Base-by-base conservation (phyloP, 768 basidiomycete genomes). In the Collybiopsis confluens region DNA sequence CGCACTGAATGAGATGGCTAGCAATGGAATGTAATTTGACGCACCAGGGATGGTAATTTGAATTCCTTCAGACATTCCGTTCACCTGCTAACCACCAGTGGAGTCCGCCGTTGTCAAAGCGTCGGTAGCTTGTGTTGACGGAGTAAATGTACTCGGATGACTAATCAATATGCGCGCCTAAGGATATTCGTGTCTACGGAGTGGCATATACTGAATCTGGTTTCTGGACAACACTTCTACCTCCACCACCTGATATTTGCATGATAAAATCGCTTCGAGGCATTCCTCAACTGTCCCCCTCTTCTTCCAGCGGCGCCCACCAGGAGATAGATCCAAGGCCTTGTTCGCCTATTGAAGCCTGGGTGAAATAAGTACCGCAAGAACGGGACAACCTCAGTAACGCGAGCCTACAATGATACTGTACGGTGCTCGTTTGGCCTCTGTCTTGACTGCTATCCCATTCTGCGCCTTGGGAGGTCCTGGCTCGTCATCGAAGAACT, bases 291-390 rank as follows among this genome's bases (percentile, higher is more conserved):
- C n/a, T n/a, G n/a, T n/a, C n/a, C n/a, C n/a, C n/a, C n/a, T n/a
- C n/a, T n/a, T n/a, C n/a, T n/a, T n/a, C n/a, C n/a, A 3, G 75
- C 56, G 33, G 71, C 73, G 13, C 75, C 89, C 90, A 91, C 89
- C 89, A 92, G 0, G 80, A 63, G 1, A 82, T 68, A 13, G 87
- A 88, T 0, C 90, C 90, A 4, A 93, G 70, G 4, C 91, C 90
- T 62, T 91, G 88, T 65, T 90, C 90, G 11, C 82, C 80, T 56
- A 92, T 89, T 1, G 90, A 90, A 58, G 85, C 88, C 90, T 92
- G 50, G 6, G 23, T 16, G 45, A 42, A 45, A 33, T 2, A 43
- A 8, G n/a, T 11, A 54, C 35, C 35, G 41, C n/a, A 48, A 45
- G 2, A 9, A 13, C 52, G 0, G 57, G 16, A 6, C 42, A 20